Percentiles rank a stretch among this genome's conserved stretches.
Conservation (phyloP, 2,329 filamentous ascomycete species). For the Penicillium sp. region DNA sequence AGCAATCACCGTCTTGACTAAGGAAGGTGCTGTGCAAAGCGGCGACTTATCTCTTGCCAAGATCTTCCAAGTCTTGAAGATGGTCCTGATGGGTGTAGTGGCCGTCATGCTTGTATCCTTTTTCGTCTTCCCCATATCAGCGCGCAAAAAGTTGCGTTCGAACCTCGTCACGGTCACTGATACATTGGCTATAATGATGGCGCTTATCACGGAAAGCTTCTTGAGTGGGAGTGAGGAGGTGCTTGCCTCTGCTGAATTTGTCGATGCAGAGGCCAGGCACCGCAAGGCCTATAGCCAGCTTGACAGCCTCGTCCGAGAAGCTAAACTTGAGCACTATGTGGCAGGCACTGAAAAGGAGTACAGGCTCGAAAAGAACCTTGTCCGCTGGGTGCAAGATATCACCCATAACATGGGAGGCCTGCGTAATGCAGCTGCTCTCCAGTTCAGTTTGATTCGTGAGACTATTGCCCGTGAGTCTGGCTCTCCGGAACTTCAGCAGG, state of each 20-base stretch:
- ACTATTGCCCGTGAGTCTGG: constrained; percentile 29
- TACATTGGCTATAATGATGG: constrained; percentile 75
- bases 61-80: constrained; percentile 77
- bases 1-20: constrained; percentile 85
- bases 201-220: constrained; percentile 78
- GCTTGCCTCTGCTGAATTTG: constrained; percentile 64
- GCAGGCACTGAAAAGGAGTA: constrained; percentile 77
- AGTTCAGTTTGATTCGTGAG: constrained; percentile 80
- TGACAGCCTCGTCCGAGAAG: constrained; percentile 75
- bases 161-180: constrained; percentile 72
- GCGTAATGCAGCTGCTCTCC: constrained; percentile 81
- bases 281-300: constrained; percentile 67
- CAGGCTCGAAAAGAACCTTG: constrained; percentile 71
- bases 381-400: constrained; percentile 79
- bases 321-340: constrained; percentile 84
- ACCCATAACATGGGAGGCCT: constrained; percentile 88
- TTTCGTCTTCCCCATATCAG: constrained; percentile 73
- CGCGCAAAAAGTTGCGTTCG: constrained; percentile 68
- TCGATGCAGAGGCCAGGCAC: constrained; percentile 61
- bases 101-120: constrained; percentile 73
- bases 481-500: constrained; percentile 13
- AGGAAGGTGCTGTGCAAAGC: constrained; percentile 81
- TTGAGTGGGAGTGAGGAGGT: constrained; percentile 79
- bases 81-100: constrained; percentile 74
- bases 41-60: constrained; percentile 79